Evolutionary conservation across 768 basidiomycete species (phyloP).

Genomic region (Mycena pura): DNA sequence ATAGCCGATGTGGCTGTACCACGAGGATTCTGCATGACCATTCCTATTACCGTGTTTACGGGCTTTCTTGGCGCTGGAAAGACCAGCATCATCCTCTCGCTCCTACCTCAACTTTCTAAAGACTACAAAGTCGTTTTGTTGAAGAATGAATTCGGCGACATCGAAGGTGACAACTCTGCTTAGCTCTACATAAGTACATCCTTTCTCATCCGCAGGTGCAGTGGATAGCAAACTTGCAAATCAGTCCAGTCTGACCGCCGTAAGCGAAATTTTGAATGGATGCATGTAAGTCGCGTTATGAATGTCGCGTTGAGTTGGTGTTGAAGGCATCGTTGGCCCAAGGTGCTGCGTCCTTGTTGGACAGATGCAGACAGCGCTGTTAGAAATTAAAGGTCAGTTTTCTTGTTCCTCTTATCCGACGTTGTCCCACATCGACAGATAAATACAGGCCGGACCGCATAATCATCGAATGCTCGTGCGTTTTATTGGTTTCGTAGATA

Average conservation of each 20-base stretch:
- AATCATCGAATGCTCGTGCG: constrained; percentile 93
- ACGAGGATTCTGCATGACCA: no score
- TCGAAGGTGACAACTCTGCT: constrained; percentile 49
- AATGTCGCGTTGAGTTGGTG: background rate
- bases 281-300: constrained; percentile 73
- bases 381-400: constrained; percentile 80
- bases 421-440: constrained; percentile 50
- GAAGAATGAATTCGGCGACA: constrained; percentile 97
- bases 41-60: constrained; percentile 95
- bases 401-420: background rate
- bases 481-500: constrained; percentile 5
- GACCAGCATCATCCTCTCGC: constrained; percentile 80
- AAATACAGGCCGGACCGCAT: constrained; percentile 88
- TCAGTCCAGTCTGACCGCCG: constrained; percentile 83
- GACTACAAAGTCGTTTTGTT: constrained; percentile 90
- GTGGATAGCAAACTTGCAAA: constrained; percentile 92
- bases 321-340: background rate
- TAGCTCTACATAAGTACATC: background rate
- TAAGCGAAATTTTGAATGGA: constrained; percentile 95
- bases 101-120: constrained; percentile 81
- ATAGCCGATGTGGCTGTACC: background rate
- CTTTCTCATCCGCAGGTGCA: no score
- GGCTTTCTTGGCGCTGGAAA: constrained; percentile 89
- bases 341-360: constrained; percentile 96
- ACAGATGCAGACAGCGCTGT: constrained; percentile 88